Evolutionary conservation across 2,329 filamentous ascomycete species (phyloP), one percentile per base, ranked within the genome.

Genomic region (Paracoccidioides lutzii): DNA sequence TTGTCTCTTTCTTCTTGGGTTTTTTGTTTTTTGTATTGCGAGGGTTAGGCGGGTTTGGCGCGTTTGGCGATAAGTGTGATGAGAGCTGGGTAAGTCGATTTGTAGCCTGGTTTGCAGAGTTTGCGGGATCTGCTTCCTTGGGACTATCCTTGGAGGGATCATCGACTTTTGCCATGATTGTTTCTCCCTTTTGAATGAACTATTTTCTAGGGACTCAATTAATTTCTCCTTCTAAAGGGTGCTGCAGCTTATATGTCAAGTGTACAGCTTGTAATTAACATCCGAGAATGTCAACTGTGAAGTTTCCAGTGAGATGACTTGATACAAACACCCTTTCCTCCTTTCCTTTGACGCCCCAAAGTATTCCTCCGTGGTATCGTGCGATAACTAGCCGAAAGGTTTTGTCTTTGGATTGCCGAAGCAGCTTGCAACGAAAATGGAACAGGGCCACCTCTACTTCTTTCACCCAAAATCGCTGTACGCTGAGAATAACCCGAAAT

Each of bases 81-180:
- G 71, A 73, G 52, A 80, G 69, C 63, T 79, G 76, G 35, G 67
- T 67, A 33, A 80, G 71, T 8, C 78, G 72, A 51, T 73, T 66
- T 51, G 67, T 66, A 5, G 75, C 76, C 50, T 63, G 64, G 37
- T 55, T 57, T n/a, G 52, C 42, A 22, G 52, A 40, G 38, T 41
- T 32, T 40, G 28, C 43, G 38, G 38, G 5, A 41, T 41, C 28
- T 33, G 48, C 43, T 40, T n/a, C 33, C 44, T 32, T 40, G 32
- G 37, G n/a, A 41, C 40, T 55, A 52, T 32, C 33, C 33, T 5
- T 55, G 4, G 44, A 12, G 4, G n/a, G 30, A 12, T 51, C 15
- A 12, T 51, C 15, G 5, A 38, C 37, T 55, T 56, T 40, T 55
- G 54, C 54, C 59, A 61, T 54, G 8, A 4, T 46, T 46, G 22